Conservation (phyloP, 441 rosid genomes). For the Gossypium davidsonii region DNA sequence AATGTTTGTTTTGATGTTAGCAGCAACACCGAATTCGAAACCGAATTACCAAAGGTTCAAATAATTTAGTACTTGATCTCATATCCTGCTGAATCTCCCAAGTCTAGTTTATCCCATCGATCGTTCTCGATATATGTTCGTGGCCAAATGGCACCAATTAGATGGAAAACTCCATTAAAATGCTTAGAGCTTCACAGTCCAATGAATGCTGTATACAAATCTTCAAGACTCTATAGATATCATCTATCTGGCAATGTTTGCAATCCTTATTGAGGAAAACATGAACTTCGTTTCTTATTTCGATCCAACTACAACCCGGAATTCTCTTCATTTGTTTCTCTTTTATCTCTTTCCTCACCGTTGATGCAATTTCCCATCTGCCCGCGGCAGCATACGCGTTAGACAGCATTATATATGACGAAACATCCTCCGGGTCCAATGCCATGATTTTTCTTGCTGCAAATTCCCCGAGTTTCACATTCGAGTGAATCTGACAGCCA, state of each 20-base stretch:
- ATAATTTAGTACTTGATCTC: not conserved
- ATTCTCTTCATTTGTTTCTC: constrained; percentile 52
- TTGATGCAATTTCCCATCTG: constrained; percentile 55
- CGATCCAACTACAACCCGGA: constrained; percentile 81
- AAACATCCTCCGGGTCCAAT: constrained; percentile 65
- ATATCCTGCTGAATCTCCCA: not conserved
- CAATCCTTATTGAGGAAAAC: constrained; percentile 48
- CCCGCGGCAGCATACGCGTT: constrained; percentile 65
- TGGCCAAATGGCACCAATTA: not conserved
- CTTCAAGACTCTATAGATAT: constrained; percentile 34
- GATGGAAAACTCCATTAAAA: constrained; percentile 10
- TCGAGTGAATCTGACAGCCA: constrained; percentile 72
- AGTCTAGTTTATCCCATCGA: not conserved
- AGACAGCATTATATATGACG: constrained; percentile 76
- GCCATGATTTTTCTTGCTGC: constrained; percentile 51
- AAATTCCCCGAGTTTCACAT: constrained; percentile 40
- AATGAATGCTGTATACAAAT: constrained; percentile 28
- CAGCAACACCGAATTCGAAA: not conserved
- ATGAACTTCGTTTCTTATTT: constrained; percentile 41
- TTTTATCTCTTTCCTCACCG: constrained; percentile 48
- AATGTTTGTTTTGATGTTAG: not conserved
- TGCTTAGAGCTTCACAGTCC: constrained; percentile 22
- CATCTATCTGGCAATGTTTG: constrained; percentile 44
- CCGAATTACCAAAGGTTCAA: not conserved
- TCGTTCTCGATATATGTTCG: not conserved